These are phyloP conservation scores for Athelia psychrophila DNA, from an alignment of 1,284 basidiomycete species.

Conservation along the genomic window DNA sequence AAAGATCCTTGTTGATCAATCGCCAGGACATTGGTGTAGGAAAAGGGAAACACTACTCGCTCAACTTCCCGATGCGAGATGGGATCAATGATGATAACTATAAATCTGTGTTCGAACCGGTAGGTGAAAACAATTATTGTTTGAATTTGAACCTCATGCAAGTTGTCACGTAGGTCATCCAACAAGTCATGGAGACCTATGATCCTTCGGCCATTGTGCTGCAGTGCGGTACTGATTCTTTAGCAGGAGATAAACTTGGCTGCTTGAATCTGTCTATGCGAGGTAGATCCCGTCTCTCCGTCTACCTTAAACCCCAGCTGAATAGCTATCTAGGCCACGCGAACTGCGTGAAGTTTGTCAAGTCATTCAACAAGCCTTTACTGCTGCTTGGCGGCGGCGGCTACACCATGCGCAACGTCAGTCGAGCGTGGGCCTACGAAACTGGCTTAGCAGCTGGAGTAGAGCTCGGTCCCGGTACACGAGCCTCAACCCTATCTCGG, in stretches of 20 bases:
- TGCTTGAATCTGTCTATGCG: slow-evolving; percentile 97
- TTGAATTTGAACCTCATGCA: background rate
- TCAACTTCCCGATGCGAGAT: slow-evolving; percentile 95
- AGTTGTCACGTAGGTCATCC: slow-evolving; percentile 76
- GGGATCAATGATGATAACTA: slow-evolving; percentile 97
- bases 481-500: background rate
- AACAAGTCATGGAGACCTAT: slow-evolving; percentile 93
- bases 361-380: slow-evolving; percentile 92
- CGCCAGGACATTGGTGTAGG: slow-evolving; percentile 85
- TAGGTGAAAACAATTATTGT: slow-evolving; percentile 39
- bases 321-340: slow-evolving; percentile 81
- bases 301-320: slow-evolving; percentile 2
- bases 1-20: background rate
- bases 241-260: slow-evolving; percentile 96
- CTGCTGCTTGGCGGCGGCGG: slow-evolving; percentile 95
- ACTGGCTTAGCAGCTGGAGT: slow-evolving; percentile 96
- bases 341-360: slow-evolving; percentile 96
- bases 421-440: slow-evolving; percentile 97
- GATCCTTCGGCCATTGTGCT: slow-evolving; percentile 95
- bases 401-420: slow-evolving; percentile 98
- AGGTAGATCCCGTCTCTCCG: slow-evolving; percentile 43
- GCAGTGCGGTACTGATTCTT: slow-evolving; percentile 98
- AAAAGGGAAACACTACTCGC: slow-evolving; percentile 90
- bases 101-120: slow-evolving; percentile 94
- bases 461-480: slow-evolving; percentile 80